Evolutionary conservation across 2,329 filamentous ascomycete genomes (phyloP).

Genomic region (Stachybotrys elegans): DNA sequence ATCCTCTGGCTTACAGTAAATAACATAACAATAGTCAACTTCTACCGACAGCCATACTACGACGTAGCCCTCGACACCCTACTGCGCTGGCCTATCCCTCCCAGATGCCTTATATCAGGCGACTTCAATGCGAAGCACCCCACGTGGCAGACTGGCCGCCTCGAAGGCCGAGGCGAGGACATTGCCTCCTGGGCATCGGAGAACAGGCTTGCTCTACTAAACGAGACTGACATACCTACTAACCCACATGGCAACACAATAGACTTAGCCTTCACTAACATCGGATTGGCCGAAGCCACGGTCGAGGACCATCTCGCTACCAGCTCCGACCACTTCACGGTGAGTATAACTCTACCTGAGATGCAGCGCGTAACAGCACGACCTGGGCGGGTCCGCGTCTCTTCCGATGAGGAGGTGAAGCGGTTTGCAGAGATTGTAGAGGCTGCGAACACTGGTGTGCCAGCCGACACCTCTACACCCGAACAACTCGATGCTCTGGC

Average conservation of each 20-base stretch:
- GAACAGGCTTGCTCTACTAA: constrained; percentile 10
- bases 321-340: constrained; percentile 13
- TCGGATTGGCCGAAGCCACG: constrained; percentile 8
- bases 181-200: constrained; percentile 10
- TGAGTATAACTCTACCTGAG: constrained; percentile 9
- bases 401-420: constrained; percentile 10
- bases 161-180: constrained; percentile 6
- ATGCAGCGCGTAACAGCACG: constrained; percentile 1
- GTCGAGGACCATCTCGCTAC: constrained; percentile 12
- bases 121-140: constrained; percentile 14
- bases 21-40: constrained; percentile 11
- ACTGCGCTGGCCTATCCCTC: constrained; percentile 8
- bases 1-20: constrained; percentile 12
- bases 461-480: constrained; percentile 4
- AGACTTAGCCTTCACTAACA: constrained; percentile 3
- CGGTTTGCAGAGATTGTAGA: constrained; percentile 10
- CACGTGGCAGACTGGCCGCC: constrained; percentile 10
- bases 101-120: constrained; percentile 10
- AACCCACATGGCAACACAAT: constrained; percentile 12
- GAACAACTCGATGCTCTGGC: constrained; percentile 7
- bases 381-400: constrained; percentile 10
- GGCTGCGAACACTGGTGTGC: constrained; percentile 4
- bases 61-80: constrained; percentile 9
- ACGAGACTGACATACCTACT: constrained; percentile 10
- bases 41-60: constrained; percentile 10